Conservation (phyloP, 805 yeast species). For the Candida glaebosa region DNA sequence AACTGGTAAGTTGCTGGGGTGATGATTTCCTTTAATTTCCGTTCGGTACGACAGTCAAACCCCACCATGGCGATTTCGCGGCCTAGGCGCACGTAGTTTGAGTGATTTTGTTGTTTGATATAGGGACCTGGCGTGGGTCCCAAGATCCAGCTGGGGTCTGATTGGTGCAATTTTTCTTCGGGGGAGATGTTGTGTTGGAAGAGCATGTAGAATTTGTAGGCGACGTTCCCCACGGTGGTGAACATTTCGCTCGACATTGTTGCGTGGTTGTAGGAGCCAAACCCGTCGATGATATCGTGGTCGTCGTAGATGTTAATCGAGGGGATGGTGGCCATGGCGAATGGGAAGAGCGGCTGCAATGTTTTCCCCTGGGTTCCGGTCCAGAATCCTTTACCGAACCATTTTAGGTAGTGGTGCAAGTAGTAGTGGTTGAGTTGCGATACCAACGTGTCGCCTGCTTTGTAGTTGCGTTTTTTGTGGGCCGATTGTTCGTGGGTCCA, state of each 20-base stretch:
- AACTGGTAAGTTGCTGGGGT: conserved; percentile 51
- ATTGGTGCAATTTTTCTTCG: conserved; percentile 33
- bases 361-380: conserved; percentile 64
- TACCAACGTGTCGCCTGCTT: conserved; percentile 46
- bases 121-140: conserved; percentile 62
- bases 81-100: conserved; percentile 73
- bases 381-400: conserved; percentile 94
- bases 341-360: conserved; percentile 63
- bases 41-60: conserved; percentile 90
- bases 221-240: conserved; percentile 67
- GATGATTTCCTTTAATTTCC: conserved; percentile 60
- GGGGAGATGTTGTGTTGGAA: conserved; percentile 81
- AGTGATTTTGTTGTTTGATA: conserved; percentile 63
- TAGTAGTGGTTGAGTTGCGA: conserved; percentile 64
- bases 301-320: conserved; percentile 86
- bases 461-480: conserved; percentile 34
- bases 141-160: conserved; percentile 59
- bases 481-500: conserved; percentile 63
- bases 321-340: conserved; percentile 81
- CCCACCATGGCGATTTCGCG: conserved; percentile 69
- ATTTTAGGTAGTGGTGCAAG: conserved; percentile 66
- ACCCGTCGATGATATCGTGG: conserved; percentile 96
- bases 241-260: conserved; percentile 76
- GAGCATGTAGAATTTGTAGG: conserved; percentile 82
- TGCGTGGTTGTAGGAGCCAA: conserved; percentile 76